Evolutionary conservation across 768 basidiomycete genomes (phyloP).

Genomic region (Lactifluus hygrophoroides): DNA sequence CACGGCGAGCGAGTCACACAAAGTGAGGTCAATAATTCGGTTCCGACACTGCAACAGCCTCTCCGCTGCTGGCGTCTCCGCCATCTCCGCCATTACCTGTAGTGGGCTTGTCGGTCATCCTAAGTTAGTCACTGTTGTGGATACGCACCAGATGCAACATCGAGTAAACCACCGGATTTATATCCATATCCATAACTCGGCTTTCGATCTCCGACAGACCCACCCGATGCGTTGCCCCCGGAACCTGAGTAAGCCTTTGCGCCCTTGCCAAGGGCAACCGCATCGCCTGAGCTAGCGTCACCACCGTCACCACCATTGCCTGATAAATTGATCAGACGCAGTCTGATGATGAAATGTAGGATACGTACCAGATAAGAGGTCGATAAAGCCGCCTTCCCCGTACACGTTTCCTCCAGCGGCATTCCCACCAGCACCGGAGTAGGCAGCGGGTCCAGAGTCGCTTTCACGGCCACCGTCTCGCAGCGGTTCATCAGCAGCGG

Average conservation of each 20-base stretch:
- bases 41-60: neutral
- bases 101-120: neutral
- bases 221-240: conserved; percentile 26
- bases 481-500: neutral
- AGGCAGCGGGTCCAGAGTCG: neutral
- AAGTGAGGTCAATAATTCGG: neutral
- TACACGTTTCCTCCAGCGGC: conserved; percentile 10
- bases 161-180: conserved; percentile 18
- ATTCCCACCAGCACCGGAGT: conserved; percentile 12
- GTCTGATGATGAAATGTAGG: neutral
- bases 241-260: conserved; percentile 24
- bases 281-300: conserved; percentile 24
- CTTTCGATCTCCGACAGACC: conserved; percentile 18
- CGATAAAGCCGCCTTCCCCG: conserved; percentile 3
- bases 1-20: neutral
- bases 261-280: conserved; percentile 19
- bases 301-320: conserved; percentile 22
- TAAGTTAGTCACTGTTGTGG: neutral
- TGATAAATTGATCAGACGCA: neutral
- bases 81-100: conserved; percentile 14
- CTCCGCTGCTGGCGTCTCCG: conserved; percentile 10
- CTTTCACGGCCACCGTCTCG: neutral
- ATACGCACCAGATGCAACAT: conserved; percentile 26
- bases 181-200: neutral
- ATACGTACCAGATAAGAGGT: conserved; percentile 11